These are phyloP conservation scores for Diplotaxis tenuifolia DNA, from an alignment of 345 rosid genomes.

Conservation along the genomic window DNA sequence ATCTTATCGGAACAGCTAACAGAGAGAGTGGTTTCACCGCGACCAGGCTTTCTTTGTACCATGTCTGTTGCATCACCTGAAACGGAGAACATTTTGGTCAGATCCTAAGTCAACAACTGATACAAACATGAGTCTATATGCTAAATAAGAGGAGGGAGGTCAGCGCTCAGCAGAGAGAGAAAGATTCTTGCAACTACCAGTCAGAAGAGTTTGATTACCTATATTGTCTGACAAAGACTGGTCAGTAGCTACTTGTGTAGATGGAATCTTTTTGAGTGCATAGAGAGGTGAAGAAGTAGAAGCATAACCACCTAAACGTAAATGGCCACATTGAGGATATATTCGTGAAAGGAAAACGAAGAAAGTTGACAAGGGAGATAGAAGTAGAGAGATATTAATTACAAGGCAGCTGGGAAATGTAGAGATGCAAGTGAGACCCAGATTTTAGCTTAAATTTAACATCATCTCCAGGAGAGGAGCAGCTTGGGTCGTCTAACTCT, in stretches of 20 bases:
- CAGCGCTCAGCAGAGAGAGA: too few relatives aligned
- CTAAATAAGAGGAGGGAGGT: too few relatives aligned
- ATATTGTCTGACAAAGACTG: slow-evolving; percentile 6
- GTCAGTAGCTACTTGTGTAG: slow-evolving; percentile 19
- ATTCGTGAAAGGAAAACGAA: neutral
- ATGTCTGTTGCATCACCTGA: slow-evolving; percentile 46
- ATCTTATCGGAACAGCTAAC: slow-evolving; percentile 94
- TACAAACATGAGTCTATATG: neutral
- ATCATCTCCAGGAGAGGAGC: slow-evolving; percentile 24
- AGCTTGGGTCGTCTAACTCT: slow-evolving; percentile 38
- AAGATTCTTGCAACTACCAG: too few relatives aligned
- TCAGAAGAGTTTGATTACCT: neutral
- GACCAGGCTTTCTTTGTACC: slow-evolving; percentile 95
- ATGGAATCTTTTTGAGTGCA: slow-evolving; percentile 37
- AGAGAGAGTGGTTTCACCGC: slow-evolving; percentile 84
- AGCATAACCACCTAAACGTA: slow-evolving; percentile 60
- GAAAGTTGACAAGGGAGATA: neutral
- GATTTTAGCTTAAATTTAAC: slow-evolving; percentile 49
- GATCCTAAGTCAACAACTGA: neutral
- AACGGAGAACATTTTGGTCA: slow-evolving; percentile 27
- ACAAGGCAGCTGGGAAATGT: slow-evolving; percentile 94
- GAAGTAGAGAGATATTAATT: slow-evolving; percentile 32
- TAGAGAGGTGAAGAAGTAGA: slow-evolving; percentile 44
- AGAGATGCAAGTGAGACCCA: slow-evolving; percentile 72
- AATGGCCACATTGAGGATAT: neutral